Percentiles rank a stretch among this genome's conserved stretches.
These are phyloP conservation scores for Aspergillus persii DNA, from an alignment of 2,329 filamentous ascomycete species.

Conservation along the genomic window DNA sequence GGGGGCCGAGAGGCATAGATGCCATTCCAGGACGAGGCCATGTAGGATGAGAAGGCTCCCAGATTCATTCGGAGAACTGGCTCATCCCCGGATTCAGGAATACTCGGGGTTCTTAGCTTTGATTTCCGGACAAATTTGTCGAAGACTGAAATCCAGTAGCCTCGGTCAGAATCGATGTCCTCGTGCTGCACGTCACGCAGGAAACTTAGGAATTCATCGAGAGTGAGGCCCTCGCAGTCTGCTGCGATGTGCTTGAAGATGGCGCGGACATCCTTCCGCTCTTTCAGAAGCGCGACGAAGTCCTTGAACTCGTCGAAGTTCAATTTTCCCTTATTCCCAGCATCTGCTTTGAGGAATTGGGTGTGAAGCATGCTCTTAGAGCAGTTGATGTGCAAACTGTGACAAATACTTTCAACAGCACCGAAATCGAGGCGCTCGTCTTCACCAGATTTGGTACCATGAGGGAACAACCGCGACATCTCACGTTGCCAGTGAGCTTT, in stretches of 20 bases:
- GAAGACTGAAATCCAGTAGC: constrained; percentile 71
- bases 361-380: constrained; percentile 69
- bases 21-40: constrained; percentile 72
- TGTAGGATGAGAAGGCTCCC: constrained; percentile 72
- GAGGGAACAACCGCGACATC: constrained; percentile 66
- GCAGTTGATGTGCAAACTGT: constrained; percentile 87
- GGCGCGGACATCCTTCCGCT: constrained; percentile 73
- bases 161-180: constrained; percentile 64
- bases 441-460: constrained; percentile 45
- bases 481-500: constrained; percentile 82
- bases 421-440: constrained; percentile 73
- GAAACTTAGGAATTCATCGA: constrained; percentile 73
- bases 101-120: constrained; percentile 47
- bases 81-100: constrained; percentile 41
- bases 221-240: constrained; percentile 65
- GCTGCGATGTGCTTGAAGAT: constrained; percentile 66
- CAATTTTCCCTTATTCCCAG: constrained; percentile 62
- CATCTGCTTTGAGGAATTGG: constrained; percentile 73
- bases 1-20: constrained; percentile 62
- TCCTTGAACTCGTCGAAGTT: constrained; percentile 78
- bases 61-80: constrained; percentile 67
- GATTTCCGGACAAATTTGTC: constrained; percentile 64
- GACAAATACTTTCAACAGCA: constrained; percentile 79
- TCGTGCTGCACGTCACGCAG: constrained; percentile 72
- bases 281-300: constrained; percentile 80